These are phyloP conservation scores for Magnusiomyces tetraspermus DNA, from an alignment of 1,139 yeast species.

Conservation along the genomic window DNA sequence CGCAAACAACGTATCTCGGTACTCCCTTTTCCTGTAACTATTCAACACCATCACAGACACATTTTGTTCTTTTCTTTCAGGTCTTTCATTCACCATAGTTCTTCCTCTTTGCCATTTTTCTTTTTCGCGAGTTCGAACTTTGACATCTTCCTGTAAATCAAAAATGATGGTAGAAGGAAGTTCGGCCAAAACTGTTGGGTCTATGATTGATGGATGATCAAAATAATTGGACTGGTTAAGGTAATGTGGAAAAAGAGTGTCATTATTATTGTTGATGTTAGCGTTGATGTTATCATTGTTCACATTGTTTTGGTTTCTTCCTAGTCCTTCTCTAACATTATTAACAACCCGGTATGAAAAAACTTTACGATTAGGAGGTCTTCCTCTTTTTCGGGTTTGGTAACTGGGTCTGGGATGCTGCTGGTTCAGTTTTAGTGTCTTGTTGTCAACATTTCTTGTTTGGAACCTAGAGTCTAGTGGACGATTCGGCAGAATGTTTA, in stretches of 20 bases:
- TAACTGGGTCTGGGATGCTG: not conserved
- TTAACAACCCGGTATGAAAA: not conserved
- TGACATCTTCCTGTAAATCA: not conserved
- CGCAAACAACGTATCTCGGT: not conserved
- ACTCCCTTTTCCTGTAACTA: not conserved
- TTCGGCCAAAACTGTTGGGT: not conserved
- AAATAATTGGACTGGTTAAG: not conserved
- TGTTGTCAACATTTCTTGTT: not conserved
- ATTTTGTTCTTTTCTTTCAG: not conserved
- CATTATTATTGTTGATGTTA: not conserved
- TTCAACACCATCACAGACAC: not conserved
- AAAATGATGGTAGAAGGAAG: not conserved
- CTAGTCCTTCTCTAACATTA: too few relatives aligned
- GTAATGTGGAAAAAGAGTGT: not conserved
- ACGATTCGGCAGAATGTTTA: too few relatives aligned
- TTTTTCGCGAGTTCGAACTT: not conserved
- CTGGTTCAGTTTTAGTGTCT: not conserved
- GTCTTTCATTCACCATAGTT: not conserved
- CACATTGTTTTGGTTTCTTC: not conserved
- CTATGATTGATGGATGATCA: conserved; percentile 3
- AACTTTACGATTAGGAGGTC: not conserved
- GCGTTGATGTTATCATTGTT: not conserved
- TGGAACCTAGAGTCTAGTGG: too few relatives aligned
- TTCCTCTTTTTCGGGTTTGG: not conserved
- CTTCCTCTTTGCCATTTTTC: not conserved